These are phyloP conservation scores for Aspergillus indologenus DNA, from an alignment of 495 filamentous ascomycete genomes.

Conservation along the genomic window DNA sequence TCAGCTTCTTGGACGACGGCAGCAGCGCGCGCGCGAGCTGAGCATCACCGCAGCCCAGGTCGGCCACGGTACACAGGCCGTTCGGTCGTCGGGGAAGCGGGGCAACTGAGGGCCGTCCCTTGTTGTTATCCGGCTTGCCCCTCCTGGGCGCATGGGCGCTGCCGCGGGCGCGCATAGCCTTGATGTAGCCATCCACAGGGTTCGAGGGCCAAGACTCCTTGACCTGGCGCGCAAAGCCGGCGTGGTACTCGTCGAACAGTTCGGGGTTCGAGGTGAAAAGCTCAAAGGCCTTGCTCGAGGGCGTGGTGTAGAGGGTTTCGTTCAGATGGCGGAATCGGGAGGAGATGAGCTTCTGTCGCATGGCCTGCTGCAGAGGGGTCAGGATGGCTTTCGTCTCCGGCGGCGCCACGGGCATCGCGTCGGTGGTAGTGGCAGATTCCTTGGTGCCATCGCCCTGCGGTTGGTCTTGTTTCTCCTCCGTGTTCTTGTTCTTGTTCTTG, in stretches of 20 bases:
- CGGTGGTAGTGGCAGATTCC: slow-evolving; percentile 24
- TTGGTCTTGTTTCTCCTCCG: slow-evolving; percentile 28
- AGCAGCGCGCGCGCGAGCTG: slow-evolving; percentile 60
- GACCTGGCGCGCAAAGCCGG: slow-evolving; percentile 91
- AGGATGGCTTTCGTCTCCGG: slow-evolving; percentile 52
- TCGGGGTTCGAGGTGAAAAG: slow-evolving; percentile 80
- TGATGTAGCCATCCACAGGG: slow-evolving; percentile 80
- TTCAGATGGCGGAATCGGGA: slow-evolving; percentile 97
- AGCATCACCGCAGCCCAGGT: slow-evolving; percentile 81
- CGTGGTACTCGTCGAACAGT: slow-evolving; percentile 91
- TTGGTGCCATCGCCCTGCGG: slow-evolving; percentile 19
- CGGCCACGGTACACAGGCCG: slow-evolving; percentile 72
- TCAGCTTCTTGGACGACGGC: slow-evolving; percentile 55
- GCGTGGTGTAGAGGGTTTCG: slow-evolving; percentile 89
- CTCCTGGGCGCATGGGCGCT: slow-evolving; percentile 36
- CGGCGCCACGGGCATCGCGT: slow-evolving; percentile 28
- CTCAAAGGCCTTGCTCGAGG: slow-evolving; percentile 71
- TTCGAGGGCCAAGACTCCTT: slow-evolving; percentile 89
- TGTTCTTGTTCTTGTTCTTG: slow-evolving; percentile 37
- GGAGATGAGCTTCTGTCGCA: slow-evolving; percentile 88
- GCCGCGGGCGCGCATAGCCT: slow-evolving; percentile 58
- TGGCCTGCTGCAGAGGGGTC: slow-evolving; percentile 86
- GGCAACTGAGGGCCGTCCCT: slow-evolving; percentile 21
- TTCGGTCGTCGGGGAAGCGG: slow-evolving; percentile 51
- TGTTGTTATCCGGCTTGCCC: slow-evolving; percentile 34